Conservation (phyloP, 2,329 filamentous ascomycete genomes). For the Dissoconium aciculare region DNA sequence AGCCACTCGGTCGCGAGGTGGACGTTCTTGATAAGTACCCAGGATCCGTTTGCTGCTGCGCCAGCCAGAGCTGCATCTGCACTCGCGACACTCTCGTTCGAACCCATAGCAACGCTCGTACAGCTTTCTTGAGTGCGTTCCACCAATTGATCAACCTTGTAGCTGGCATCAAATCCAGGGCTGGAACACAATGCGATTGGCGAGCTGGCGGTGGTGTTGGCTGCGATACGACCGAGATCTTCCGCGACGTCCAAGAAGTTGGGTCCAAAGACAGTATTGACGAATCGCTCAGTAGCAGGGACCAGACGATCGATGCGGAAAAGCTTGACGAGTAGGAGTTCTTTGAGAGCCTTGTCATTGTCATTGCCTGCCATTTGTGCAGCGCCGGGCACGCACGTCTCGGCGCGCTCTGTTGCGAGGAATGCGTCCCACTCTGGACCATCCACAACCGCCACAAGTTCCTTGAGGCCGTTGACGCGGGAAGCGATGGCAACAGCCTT, state of each 20-base stretch:
- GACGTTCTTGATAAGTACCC: conserved; percentile 98
- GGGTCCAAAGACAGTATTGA: conserved; percentile 67
- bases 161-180: conserved; percentile 93
- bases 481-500: conserved; percentile 54
- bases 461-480: conserved; percentile 59
- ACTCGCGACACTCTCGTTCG: conserved; percentile 79
- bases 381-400: conserved; percentile 63
- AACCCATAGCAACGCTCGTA: conserved; percentile 98
- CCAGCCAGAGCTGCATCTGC: conserved; percentile 92
- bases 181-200: conserved; percentile 88
- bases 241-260: conserved; percentile 71
- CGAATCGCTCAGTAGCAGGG: conserved; percentile 81
- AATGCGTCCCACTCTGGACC: conserved; percentile 63
- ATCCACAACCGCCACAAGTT: conserved; percentile 48
- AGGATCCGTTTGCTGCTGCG: conserved; percentile 78
- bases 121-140: conserved; percentile 69
- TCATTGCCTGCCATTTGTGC: conserved; percentile 45
- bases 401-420: conserved; percentile 70
- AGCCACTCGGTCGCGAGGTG: conserved; percentile 93
- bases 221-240: conserved; percentile 71
- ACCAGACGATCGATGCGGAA: conserved; percentile 94
- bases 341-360: conserved; percentile 62
- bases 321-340: conserved; percentile 81
- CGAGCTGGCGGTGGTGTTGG: conserved; percentile 66
- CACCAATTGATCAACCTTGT: conserved; percentile 94